Base-by-base conservation (phyloP, 108 stramenopile species). In the Mayamaea pseudoterrestris region DNA sequence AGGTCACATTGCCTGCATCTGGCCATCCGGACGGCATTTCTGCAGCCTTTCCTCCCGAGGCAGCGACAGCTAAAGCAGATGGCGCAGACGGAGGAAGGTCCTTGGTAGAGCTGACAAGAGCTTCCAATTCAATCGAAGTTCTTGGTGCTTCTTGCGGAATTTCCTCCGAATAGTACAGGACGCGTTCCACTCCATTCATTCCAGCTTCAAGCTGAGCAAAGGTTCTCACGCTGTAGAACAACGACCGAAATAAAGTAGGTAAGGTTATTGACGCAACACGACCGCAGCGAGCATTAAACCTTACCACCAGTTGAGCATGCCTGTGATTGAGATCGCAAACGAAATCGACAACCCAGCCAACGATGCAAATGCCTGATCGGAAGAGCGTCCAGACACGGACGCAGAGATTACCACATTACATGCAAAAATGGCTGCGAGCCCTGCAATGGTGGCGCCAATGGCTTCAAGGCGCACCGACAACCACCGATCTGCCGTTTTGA, bases 231-330 rank as follows among this genome's bases (percentile, higher is more conserved):
- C 71, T 76, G n/a, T n/a, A n/a, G n/a, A n/a, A n/a, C n/a, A n/a
- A n/a, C n/a, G n/a, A n/a, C n/a, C n/a, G n/a, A n/a, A n/a, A n/a
- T n/a, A n/a, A n/a, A n/a, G n/a, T n/a, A n/a, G n/a, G n/a, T n/a
- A n/a, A n/a, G n/a, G n/a, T n/a, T n/a, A n/a, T n/a, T n/a, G n/a
- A n/a, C n/a, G n/a, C n/a, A n/a, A n/a, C n/a, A n/a, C n/a, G n/a
- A n/a, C n/a, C n/a, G n/a, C n/a, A n/a, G n/a, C n/a, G n/a, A n/a
- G n/a, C n/a, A n/a, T n/a, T n/a, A n/a, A n/a, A n/a, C n/a, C n/a
- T n/a, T n/a, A n/a, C n/a, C n/a, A n/a, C 94, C 94, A 98, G 51
- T 93, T 93, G 35, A 98, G 66, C 12, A 67, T 40, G 53, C 93
- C 89, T 45, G 96, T 97, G 29, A 95, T 66, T 23, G 53, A 55